Evolutionary conservation across 1,139 yeast genomes (phyloP).

Genomic region (Yamadazyma dendronema): DNA sequence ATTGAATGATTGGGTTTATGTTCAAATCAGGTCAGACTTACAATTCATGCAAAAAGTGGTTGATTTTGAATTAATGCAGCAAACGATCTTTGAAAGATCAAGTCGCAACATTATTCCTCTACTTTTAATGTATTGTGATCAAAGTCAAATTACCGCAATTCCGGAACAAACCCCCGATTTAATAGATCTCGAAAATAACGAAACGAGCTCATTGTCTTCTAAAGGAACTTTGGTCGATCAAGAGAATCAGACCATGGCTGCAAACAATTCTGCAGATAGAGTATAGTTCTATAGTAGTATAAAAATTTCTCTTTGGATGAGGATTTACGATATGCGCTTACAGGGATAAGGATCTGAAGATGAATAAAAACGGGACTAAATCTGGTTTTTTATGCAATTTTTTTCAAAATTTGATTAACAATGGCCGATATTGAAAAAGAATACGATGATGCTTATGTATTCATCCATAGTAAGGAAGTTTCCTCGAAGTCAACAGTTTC

Average conservation of each 20-base stretch:
- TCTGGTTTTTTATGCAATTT: neutral
- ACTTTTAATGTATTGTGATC: conserved; percentile 12
- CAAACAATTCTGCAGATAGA: neutral
- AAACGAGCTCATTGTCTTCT: conserved; percentile 6
- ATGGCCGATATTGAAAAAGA: conserved; percentile 4
- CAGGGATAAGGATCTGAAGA: conserved; percentile 1
- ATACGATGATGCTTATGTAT: conserved; percentile 17
- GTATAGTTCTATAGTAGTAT: neutral
- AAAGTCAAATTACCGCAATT: neutral
- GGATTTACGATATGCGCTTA: conserved; percentile 12
- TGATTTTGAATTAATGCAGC: conserved; percentile 9
- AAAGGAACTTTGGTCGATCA: neutral
- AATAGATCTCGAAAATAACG: conserved; percentile 2
- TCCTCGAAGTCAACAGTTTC: conserved; percentile 4
- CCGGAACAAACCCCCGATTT: conserved; percentile 1
- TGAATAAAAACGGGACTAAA: neutral
- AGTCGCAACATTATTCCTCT: conserved; percentile 5
- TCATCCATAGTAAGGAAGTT: conserved; percentile 11
- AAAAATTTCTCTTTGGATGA: neutral
- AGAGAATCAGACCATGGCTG: neutral
- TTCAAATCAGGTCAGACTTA: conserved; percentile 8
- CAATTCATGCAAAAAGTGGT: conserved; percentile 10
- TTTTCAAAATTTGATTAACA: neutral
- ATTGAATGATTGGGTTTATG: conserved; percentile 20
- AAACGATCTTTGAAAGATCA: conserved; percentile 5